Evolutionary conservation across 2,329 filamentous ascomycete species (phyloP).

Genomic region (Emydomyces testavorans): DNA sequence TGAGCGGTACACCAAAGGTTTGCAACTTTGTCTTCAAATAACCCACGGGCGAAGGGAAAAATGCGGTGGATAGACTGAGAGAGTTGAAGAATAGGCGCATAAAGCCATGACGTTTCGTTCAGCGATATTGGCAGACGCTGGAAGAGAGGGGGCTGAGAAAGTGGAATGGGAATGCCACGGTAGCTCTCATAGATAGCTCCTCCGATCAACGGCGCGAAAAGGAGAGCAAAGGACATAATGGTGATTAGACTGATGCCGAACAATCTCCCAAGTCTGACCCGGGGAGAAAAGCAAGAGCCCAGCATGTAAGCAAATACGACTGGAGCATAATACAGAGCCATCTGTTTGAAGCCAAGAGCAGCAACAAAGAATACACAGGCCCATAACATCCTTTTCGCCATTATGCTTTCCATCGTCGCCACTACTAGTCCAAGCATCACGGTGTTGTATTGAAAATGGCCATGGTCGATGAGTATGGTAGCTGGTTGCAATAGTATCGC

Average conservation of each 20-base stretch:
- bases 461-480: constrained; percentile 84
- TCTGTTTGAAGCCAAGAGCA: constrained; percentile 96
- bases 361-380: constrained; percentile 85
- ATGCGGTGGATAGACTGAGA: constrained; percentile 80
- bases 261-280: constrained; percentile 55
- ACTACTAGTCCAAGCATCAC: constrained; percentile 92
- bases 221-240: constrained; percentile 56
- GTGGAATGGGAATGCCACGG: constrained; percentile 51
- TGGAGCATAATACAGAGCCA: constrained; percentile 95
- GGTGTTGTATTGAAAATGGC: constrained; percentile 96
- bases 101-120: constrained; percentile 56
- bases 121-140: constrained; percentile 46
- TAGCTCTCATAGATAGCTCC: constrained; percentile 59
- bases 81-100: constrained; percentile 64
- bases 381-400: constrained; percentile 77
- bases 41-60: constrained; percentile 86
- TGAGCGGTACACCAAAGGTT: constrained; percentile 96
- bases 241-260: constrained; percentile 66
- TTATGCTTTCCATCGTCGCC: constrained; percentile 75
- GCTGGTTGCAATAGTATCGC: constrained; percentile 87
- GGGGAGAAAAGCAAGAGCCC: constrained; percentile 70
- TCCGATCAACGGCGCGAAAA: constrained; percentile 63
- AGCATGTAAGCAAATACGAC: constrained; percentile 84
- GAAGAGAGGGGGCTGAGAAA: constrained; percentile 52
- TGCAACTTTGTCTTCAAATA: constrained; percentile 98